Evolutionary conservation across 116 monocot species (phyloP).

Genomic region (Zostera marina): DNA sequence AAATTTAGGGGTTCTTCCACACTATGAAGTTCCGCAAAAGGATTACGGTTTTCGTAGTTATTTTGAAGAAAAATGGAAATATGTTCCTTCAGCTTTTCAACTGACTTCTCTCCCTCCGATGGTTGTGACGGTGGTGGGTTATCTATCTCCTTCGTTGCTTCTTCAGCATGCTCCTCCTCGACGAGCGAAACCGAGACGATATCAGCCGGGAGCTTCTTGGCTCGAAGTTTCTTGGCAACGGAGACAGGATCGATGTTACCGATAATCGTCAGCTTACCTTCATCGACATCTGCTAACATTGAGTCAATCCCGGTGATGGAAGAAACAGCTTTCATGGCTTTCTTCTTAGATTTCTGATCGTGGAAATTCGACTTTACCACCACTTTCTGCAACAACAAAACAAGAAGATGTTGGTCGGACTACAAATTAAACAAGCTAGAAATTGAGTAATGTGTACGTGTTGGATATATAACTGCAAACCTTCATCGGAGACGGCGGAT

Average conservation of each 20-base stretch:
- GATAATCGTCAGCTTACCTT: slow-evolving; percentile 48
- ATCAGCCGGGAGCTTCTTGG: slow-evolving; percentile 16
- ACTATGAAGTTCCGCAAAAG: slow-evolving; percentile 24
- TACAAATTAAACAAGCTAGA: too few relatives aligned
- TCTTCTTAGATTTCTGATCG: slow-evolving; percentile 68
- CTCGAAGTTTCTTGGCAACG: slow-evolving; percentile 46
- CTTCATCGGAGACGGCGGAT: too few relatives aligned
- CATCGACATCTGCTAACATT: slow-evolving; percentile 55
- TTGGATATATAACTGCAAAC: too few relatives aligned
- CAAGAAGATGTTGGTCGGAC: too few relatives aligned
- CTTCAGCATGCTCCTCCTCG: slow-evolving; percentile 44
- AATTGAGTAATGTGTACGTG: too few relatives aligned
- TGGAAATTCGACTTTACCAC: slow-evolving; percentile 52
- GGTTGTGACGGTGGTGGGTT: slow-evolving; percentile 12
- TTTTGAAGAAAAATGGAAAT: slow-evolving; percentile 16
- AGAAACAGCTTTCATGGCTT: slow-evolving; percentile 60
- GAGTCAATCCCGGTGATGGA: slow-evolving; percentile 46
- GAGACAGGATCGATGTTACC: slow-evolving; percentile 51
- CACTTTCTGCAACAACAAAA: slow-evolving; percentile 64
- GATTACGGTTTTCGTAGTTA: slow-evolving; percentile 26
- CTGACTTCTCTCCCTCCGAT: slow-evolving; percentile 8
- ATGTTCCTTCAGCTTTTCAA: slow-evolving; percentile 1
- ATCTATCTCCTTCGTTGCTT: slow-evolving; percentile 13
- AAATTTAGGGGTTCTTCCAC: slow-evolving; percentile 51
- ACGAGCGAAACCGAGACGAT: slow-evolving; percentile 43